Conservation (phyloP, 2,329 filamentous ascomycete genomes). For the Ophiocordyceps australis region DNA sequence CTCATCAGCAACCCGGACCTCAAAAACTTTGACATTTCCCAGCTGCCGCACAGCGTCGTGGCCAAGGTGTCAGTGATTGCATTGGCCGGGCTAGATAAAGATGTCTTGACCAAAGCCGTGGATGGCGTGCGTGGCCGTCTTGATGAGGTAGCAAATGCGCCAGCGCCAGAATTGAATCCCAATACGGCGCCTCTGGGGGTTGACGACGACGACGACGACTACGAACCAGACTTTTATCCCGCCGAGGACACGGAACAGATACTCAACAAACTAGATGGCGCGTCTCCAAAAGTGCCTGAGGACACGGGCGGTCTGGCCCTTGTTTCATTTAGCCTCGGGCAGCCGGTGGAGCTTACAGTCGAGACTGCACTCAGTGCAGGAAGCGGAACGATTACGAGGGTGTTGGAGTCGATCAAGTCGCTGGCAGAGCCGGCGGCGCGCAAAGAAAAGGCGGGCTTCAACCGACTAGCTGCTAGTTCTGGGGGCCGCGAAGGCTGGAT, state of each 20-base stretch:
- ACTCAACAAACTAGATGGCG: constrained; percentile 56
- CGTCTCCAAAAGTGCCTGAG: constrained; percentile 32
- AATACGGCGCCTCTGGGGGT: constrained; percentile 44
- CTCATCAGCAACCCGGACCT: constrained; percentile 57
- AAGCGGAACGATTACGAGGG: constrained; percentile 53
- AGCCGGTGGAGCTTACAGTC: constrained; percentile 54
- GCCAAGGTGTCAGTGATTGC: constrained; percentile 69
- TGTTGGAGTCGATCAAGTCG: constrained; percentile 60
- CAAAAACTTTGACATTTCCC: constrained; percentile 66
- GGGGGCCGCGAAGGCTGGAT: constrained; percentile 85
- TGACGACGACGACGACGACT: constrained; percentile 70
- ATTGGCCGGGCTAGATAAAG: constrained; percentile 51
- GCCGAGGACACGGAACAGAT: constrained; percentile 65
- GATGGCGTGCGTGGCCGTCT: constrained; percentile 39
- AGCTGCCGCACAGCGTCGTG: constrained; percentile 57
- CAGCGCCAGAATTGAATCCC: constrained; percentile 29
- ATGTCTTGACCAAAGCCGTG: constrained; percentile 53
- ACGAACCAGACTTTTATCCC: constrained; percentile 72
- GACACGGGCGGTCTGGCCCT: constrained; percentile 31
- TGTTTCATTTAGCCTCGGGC: constrained; percentile 62
- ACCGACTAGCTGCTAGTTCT: constrained; percentile 65
- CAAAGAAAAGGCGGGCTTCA: constrained; percentile 56
- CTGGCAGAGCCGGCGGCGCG: constrained; percentile 47
- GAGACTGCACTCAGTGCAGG: constrained; percentile 58
- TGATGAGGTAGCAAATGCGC: constrained; percentile 22